Conservation (phyloP, 148 eudicot species). For the Euryodendron excelsum region DNA sequence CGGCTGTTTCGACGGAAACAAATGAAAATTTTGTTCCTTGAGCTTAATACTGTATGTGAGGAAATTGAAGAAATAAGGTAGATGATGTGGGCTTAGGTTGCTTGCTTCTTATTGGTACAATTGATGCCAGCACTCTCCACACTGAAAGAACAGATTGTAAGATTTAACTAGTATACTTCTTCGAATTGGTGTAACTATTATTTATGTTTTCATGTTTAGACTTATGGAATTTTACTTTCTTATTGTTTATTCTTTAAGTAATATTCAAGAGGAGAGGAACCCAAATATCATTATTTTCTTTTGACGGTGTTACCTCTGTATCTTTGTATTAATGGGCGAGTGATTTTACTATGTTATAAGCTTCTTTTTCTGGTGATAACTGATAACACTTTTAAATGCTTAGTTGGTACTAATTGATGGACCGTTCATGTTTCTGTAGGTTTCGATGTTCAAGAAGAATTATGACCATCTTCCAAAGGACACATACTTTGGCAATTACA, state of each 20-base stretch:
- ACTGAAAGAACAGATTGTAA: no score
- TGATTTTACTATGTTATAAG: neutral
- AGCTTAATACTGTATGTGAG: no score
- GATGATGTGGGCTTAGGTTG: no score
- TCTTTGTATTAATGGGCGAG: neutral
- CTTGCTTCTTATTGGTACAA: no score
- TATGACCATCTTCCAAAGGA: conserved; percentile 64
- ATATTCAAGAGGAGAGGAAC: neutral
- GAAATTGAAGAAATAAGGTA: no score
- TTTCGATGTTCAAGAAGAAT: conserved; percentile 81
- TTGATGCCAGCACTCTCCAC: no score
- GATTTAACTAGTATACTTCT: no score
- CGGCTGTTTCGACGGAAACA: no score
- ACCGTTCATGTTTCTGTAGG: conserved; percentile 28
- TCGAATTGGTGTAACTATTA: no score
- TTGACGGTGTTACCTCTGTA: neutral
- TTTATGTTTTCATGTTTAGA: no score
- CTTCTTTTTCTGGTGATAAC: neutral
- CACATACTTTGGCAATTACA: conserved; percentile 46
- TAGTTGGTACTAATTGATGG: neutral
- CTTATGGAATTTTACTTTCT: neutral
- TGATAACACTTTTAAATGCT: neutral
- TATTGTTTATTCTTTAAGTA: neutral
- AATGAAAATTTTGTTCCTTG: no score
- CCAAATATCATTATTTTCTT: neutral